These are phyloP conservation scores for Suhomyces sp. DNA, from an alignment of 805 yeast species.

Conservation along the genomic window DNA sequence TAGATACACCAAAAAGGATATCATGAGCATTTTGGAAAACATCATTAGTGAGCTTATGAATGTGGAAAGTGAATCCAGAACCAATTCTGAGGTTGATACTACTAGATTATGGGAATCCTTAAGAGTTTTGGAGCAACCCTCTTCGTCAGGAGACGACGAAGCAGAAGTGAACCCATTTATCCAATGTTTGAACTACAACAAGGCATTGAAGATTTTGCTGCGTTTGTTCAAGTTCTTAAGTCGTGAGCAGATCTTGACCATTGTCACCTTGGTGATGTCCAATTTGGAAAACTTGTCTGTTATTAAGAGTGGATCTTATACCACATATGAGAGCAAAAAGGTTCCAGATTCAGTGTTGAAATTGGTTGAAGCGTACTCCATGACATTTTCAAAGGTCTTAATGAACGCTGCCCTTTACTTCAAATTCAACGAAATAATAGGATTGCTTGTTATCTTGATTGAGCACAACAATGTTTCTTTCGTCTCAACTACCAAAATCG, in stretches of 20 bases:
- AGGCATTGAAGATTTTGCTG: slow-evolving; percentile 85
- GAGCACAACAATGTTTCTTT: slow-evolving; percentile 68
- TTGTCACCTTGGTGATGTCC: slow-evolving; percentile 74
- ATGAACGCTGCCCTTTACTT: slow-evolving; percentile 83
- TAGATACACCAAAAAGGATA: slow-evolving; percentile 39
- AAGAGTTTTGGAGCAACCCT: slow-evolving; percentile 62
- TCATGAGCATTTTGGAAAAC: slow-evolving; percentile 69
- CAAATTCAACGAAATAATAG: slow-evolving; percentile 73
- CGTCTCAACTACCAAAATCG: slow-evolving; percentile 71
- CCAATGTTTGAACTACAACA: slow-evolving; percentile 76
- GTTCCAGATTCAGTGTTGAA: slow-evolving; percentile 54
- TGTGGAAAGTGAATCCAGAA: slow-evolving; percentile 61
- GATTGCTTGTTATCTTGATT: slow-evolving; percentile 65
- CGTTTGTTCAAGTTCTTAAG: slow-evolving; percentile 81
- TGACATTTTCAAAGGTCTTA: slow-evolving; percentile 77
- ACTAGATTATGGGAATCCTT: slow-evolving; percentile 70
- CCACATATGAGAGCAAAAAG: slow-evolving; percentile 49
- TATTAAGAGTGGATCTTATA: slow-evolving; percentile 74
- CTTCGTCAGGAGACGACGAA: slow-evolving; percentile 47
- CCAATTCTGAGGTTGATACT: slow-evolving; percentile 33
- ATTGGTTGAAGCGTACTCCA: slow-evolving; percentile 73
- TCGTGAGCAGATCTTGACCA: slow-evolving; percentile 71
- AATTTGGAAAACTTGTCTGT: slow-evolving; percentile 78
- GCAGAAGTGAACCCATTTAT: slow-evolving; percentile 72
- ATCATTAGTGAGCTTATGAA: slow-evolving; percentile 74